Base-by-base conservation (phyloP, 2,329 filamentous ascomycete genomes). In the Leptographium flavum region DNA sequence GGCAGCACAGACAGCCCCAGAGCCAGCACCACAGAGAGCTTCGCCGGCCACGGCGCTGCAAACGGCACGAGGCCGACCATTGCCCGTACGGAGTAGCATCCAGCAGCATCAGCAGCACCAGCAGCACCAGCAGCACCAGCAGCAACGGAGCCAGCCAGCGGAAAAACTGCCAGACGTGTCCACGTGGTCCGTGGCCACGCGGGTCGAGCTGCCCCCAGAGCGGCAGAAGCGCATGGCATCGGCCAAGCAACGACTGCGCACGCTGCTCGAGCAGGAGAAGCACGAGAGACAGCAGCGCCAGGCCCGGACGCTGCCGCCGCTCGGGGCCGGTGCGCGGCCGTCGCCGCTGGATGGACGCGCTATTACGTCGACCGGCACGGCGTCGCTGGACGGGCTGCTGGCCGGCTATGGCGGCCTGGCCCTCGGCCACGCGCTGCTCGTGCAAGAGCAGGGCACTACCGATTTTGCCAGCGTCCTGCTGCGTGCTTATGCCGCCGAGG, bases 391-490 rank as follows among this genome's bases (percentile, higher is more conserved):
- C 57, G 76, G 77, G 48, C 70, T 94, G 17, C 69, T 98, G 1
- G 87, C 87, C 35, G 87, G 90, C 0, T 90, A 96, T 64, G 76
- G 81, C 5, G 92, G 92, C 0, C 68, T 96, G 5, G 78, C 85
- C 0, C 69, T 96, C 7, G 92, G 92, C 0, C 86, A 77, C 17
- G 84, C 80, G 1, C 58, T 96, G 1, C 64, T 98, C 5, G 67
- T 95, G 28, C 85, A 90, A 58, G 92, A 98, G 57, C 82, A 79
- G 47, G 90, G 90, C 0, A 94, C 90, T 1, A 98, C 92, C 0
- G 92, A 98, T 60, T 98, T 94, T 65, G 80, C 85, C 0, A 86
- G 88, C 2, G 76, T 85, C 23, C 65, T 96, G 47, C 64, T 95
- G 38, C 76, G 84, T 45, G 95, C 92, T 60, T 98, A 87, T 63